Conservation (phyloP, 2,329 filamentous ascomycete genomes). For the Beauveria varroae region DNA sequence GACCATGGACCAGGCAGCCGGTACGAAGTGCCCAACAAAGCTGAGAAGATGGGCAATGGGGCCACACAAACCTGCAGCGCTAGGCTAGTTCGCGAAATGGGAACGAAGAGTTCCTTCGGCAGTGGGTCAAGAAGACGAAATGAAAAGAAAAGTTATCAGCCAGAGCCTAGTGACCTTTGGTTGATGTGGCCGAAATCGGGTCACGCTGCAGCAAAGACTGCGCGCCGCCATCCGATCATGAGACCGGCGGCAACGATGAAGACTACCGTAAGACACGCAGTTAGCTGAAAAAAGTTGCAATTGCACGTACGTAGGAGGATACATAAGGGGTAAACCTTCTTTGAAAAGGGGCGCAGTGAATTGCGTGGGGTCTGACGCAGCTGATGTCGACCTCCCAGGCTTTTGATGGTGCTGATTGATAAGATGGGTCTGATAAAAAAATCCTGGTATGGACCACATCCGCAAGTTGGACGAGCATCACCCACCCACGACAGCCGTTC, state of each 20-base stretch:
- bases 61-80: neutral
- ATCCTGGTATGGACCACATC: neutral
- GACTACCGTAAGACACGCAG: neutral
- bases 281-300: neutral
- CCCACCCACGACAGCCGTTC: neutral
- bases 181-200: neutral
- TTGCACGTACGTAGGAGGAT: too few species aligned
- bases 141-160: neutral
- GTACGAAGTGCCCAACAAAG: constrained; percentile 2
- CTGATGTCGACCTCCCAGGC: neutral
- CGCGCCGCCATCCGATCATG: constrained; percentile 1
- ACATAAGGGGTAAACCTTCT: neutral
- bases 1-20: neutral
- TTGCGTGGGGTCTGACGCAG: neutral
- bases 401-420: constrained; percentile 6
- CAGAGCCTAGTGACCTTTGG: neutral
- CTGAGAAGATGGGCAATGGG: neutral
- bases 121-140: neutral
- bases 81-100: neutral
- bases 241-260: neutral
- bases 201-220: neutral
- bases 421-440: constrained; percentile 8
- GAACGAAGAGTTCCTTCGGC: neutral
- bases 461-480: neutral
- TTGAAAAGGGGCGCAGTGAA: neutral